Percentiles rank a stretch among this genome's conserved stretches.
Evolutionary conservation across 306 rosid genomes (phyloP).

Genomic region (Cucumis cinereus): DNA sequence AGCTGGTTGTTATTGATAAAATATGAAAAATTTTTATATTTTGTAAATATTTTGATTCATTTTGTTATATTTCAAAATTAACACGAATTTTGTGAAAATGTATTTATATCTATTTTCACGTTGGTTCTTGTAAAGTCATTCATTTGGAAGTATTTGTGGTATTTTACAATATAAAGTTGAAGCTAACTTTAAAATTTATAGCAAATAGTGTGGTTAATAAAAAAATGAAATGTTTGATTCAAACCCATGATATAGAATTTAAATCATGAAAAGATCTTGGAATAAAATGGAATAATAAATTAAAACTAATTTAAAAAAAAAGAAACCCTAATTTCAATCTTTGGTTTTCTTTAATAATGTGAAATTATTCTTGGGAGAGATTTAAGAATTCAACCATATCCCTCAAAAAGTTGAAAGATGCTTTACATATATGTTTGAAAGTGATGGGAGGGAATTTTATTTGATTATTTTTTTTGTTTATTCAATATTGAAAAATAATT

Average conservation of each 20-base stretch:
- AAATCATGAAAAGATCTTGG: neutral
- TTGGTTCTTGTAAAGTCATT: neutral
- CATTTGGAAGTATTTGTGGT: neutral
- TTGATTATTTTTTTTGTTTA: neutral
- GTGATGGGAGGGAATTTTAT: neutral
- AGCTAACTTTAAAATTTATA: neutral
- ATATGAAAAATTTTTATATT: too few relatives aligned
- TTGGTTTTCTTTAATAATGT: neutral
- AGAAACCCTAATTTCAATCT: neutral
- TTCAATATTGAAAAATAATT: neutral
- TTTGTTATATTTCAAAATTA: too few relatives aligned
- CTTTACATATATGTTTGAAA: neutral
- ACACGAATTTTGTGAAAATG: too few relatives aligned
- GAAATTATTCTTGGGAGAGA: neutral
- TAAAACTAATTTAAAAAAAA: neutral
- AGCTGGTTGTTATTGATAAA: too few relatives aligned
- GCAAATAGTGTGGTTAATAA: neutral
- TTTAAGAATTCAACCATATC: neutral
- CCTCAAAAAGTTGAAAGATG: neutral
- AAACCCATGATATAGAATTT: neutral
- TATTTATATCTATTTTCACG: too few relatives aligned
- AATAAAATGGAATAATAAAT: neutral
- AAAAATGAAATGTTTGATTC: neutral
- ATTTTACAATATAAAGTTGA: neutral
- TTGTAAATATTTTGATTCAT: too few relatives aligned